Percentiles rank a stretch among this genome's conserved stretches.
Evolutionary conservation across 208 protist species (phyloP).

Genomic region (Dictyostelium gargantuum): DNA sequence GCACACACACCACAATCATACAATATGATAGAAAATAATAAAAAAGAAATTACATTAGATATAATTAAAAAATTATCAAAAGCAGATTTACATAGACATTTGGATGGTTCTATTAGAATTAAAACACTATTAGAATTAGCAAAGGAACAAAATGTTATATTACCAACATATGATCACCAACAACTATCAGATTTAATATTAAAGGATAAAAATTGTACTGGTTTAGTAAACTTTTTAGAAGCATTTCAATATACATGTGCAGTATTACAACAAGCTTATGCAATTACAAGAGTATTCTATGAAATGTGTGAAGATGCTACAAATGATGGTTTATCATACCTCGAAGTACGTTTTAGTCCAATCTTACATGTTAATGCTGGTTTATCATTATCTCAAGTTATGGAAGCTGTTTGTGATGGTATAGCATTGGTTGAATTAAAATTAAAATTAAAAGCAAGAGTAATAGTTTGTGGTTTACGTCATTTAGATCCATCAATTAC

Average conservation of each 20-base stretch:
- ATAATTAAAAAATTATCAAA: slow-evolving; percentile 76
- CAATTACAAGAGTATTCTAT: slow-evolving; percentile 82
- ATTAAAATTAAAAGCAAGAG: slow-evolving; percentile 66
- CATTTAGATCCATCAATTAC: slow-evolving; percentile 74
- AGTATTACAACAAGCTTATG: slow-evolving; percentile 79
- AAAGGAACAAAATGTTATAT: slow-evolving; percentile 72
- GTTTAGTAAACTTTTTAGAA: slow-evolving; percentile 79
- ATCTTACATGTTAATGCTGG: slow-evolving; percentile 74
- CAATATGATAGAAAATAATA: neutral
- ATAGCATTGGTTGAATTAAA: slow-evolving; percentile 64
- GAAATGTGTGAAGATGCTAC: slow-evolving; percentile 82
- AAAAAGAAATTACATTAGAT: slow-evolving; percentile 56
- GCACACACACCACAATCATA: no score
- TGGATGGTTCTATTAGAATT: slow-evolving; percentile 78
- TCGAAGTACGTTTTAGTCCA: slow-evolving; percentile 80
- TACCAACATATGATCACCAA: slow-evolving; percentile 69
- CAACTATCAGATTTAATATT: slow-evolving; percentile 68
- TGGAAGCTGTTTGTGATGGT: slow-evolving; percentile 80
- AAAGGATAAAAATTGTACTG: slow-evolving; percentile 78
- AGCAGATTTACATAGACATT: slow-evolving; percentile 79
- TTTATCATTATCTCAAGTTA: slow-evolving; percentile 72
- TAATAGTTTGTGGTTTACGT: slow-evolving; percentile 83
- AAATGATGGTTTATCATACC: slow-evolving; percentile 75
- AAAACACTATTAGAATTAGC: slow-evolving; percentile 82
- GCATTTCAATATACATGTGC: slow-evolving; percentile 78